These are phyloP conservation scores for Asterochloris sp. DNA, from an alignment of 139 green algal species.

Conservation along the genomic window DNA sequence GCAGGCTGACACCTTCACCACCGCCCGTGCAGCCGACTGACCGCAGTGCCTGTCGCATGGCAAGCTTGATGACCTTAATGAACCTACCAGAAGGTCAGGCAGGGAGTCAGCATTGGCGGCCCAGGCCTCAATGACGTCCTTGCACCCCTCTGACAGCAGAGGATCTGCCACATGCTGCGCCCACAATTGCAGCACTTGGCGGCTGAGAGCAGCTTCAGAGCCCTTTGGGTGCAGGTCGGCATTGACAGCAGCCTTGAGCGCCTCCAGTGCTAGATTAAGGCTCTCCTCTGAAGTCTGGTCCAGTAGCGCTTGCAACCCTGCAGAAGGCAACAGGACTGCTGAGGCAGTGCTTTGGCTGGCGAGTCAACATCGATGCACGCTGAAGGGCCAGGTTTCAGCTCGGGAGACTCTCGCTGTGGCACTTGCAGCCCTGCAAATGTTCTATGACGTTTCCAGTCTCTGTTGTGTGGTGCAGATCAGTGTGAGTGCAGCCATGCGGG, in stretches of 20 bases:
- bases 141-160: conserved; percentile 53
- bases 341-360: too few relatives aligned
- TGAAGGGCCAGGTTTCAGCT: too few relatives aligned
- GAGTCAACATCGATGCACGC: too few relatives aligned
- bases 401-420: too few relatives aligned
- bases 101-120: conserved; percentile 41
- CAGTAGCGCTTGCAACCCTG: conserved; percentile 45
- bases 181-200: conserved; percentile 52
- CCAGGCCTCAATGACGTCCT: conserved; percentile 53
- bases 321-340: neutral
- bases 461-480: too few relatives aligned
- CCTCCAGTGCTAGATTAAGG: conserved; percentile 78
- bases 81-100: conserved; percentile 28
- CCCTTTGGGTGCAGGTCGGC: conserved; percentile 8
- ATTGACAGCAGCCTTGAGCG: conserved; percentile 41
- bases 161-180: conserved; percentile 57
- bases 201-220: conserved; percentile 19
- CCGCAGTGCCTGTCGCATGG: neutral
- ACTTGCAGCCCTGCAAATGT: too few relatives aligned
- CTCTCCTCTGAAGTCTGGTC: conserved; percentile 41
- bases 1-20: too few relatives aligned
- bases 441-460: too few relatives aligned
- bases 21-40: neutral
- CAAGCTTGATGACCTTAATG: neutral
- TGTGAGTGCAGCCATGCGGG: too few relatives aligned